Evolutionary conservation across 192 early-diverging fungal species (phyloP), one percentile per base, ranked within the genome.

Genomic region (Coemansia umbellata): DNA sequence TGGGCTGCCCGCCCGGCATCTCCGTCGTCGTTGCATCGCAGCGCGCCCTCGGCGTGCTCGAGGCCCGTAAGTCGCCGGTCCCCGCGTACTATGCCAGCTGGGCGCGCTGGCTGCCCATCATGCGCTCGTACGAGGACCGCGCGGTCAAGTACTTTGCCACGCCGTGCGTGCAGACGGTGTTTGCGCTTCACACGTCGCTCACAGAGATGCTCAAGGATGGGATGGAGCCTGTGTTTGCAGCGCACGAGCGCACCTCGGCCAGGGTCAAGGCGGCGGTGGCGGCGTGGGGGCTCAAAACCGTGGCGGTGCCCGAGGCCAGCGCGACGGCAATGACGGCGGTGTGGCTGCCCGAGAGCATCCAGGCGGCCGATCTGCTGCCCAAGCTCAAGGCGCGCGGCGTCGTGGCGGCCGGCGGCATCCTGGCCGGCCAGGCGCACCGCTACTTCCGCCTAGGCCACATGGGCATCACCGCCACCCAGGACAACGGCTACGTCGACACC

Each of bases 361-460:
- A 82, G 53, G 84, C 81, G 1, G 75, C 87, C 14, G 88, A 88
- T 43, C 70, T 95, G 35, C 76, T 98, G 59, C 78, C 84, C 50
- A 85, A 81, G 66, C 71, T 98, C 26, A 85, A 86, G 41, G 83
- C 80, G 4, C 78, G 82, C 47, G 90, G 92, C 37, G 84, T 98
- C 35, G 85, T 94, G 19, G 81, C 93, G 43, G 95, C 95, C 31
- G 95, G 92, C 58, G 95, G 95, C 44, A 85, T 98, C 36, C 88
- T 93, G 48, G 78, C 80, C 11, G 81, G 84, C 36, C 82, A 91
- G 48, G 87, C 88, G 3, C 66, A 85, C 19, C 85, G 91, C 60
- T 98, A 98, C 81, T 98, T 98, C 83, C 89, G 95, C 45, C 80
- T 97, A 31, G 94, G 85, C 40, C 90, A 91, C 60, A 90, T 91